Evolutionary conservation across 2,329 filamentous ascomycete species (phyloP), one percentile per base, ranked within the genome.

Genomic region (Alternaria triticina): DNA sequence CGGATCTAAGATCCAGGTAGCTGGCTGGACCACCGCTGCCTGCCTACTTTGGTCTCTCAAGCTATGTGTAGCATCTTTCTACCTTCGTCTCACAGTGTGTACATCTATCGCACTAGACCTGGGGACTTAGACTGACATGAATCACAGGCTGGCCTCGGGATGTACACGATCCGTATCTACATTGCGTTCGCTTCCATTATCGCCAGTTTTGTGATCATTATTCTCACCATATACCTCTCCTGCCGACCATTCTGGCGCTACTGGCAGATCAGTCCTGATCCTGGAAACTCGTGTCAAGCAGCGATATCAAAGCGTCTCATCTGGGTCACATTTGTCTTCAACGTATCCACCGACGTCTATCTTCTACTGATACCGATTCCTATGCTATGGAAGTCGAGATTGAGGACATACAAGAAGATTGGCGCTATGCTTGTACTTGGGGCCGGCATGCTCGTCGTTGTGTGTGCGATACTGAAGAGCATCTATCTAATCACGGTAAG

Each of bases 231-330:
- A 6, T 51, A 51, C 3, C 5, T 51, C 25, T 33, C 49, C 28
- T 51, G 49, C 2, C 80, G 81, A 13, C 87, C 87, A 0, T 83
- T 89, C 57, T 66, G 78, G 22, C 83, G 82, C 40, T 86, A 86
- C 70, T 89, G 87, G 86, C 86, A 89, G 71, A 87, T 89, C 55
- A 78, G 83, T 51, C 87, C 87, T 0, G 75, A 89, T 23, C 87
- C 87, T 0, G 86, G 87, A 22, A 70, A 72, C 15, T 2, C 25
- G 10, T 72, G 70, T 45, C 56, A 60, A 13, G 50, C 62, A 17
- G 64, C 58, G 22, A 65, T 64, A 36, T 60, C 65, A 36, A 62
- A 56, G 62, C 62, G n/a, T 47, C 50, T 57, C 22, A 5, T 51
- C 11, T 51, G 49, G 17, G 28, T 51, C 1, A n/a, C 28, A 6